Conservation (phyloP, 176 grass and related monocot species). For the Aegilops sharonensis region DNA sequence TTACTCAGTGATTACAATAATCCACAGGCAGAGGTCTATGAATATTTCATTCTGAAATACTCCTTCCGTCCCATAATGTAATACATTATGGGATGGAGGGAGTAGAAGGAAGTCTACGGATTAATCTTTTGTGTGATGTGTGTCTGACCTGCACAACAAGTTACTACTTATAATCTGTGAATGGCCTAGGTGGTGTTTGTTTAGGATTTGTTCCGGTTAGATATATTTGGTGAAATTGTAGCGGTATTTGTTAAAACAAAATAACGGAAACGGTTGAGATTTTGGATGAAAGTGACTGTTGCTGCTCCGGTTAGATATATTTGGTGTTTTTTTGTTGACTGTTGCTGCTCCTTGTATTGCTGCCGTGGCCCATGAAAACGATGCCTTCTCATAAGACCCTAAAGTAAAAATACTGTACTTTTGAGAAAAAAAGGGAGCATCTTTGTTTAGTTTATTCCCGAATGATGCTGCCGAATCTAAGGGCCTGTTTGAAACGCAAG, state of each 20-base stretch:
- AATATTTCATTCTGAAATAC: background rate
- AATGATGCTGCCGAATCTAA: background rate
- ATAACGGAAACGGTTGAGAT: background rate
- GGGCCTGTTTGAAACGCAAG: background rate
- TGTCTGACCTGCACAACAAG: conserved; percentile 17
- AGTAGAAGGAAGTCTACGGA: background rate
- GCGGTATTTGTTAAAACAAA: background rate
- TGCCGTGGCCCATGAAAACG: conserved; percentile 21
- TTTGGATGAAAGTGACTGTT: conserved; percentile 35
- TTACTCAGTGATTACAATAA: conserved; percentile 3
- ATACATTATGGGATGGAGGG: background rate
- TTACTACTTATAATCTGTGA: background rate
- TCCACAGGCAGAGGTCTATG: conserved; percentile 23
- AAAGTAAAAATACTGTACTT: background rate
- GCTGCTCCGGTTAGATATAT: background rate
- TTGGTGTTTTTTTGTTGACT: background rate
- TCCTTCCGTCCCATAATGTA: background rate
- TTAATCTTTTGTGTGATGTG: background rate
- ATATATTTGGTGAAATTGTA: conserved; percentile 17
- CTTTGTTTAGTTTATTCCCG: background rate
- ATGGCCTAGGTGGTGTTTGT: background rate
- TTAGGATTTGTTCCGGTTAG: conserved; percentile 10
- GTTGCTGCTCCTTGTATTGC: background rate
- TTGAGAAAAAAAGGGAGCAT: background rate
- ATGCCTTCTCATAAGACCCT: background rate